Conservation (phyloP, 2,329 filamentous ascomycete genomes). For the Achaetomium macrosporum region DNA sequence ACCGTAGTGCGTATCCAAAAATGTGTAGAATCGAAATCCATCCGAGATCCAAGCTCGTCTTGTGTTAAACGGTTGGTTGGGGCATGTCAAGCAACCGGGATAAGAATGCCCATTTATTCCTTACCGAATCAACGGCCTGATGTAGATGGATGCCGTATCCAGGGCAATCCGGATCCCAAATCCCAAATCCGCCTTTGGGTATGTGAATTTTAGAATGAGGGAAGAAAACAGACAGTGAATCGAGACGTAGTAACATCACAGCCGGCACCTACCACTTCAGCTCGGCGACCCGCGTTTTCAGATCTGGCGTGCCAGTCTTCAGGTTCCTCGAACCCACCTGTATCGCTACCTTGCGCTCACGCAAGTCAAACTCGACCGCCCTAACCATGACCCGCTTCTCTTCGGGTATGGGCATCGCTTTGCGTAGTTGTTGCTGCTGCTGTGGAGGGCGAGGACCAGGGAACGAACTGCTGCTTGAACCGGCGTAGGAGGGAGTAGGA, state of each 20-base stretch:
- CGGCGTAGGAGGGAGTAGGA: neutral
- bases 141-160: neutral
- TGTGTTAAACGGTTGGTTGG: neutral
- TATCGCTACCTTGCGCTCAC: conserved; percentile 43
- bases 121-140: neutral
- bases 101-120: neutral
- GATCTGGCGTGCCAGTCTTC: conserved; percentile 41
- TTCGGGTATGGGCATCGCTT: conserved; percentile 46
- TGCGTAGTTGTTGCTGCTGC: conserved; percentile 18
- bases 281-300: conserved; percentile 40
- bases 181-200: neutral
- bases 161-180: neutral
- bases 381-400: conserved; percentile 52
- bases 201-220: neutral
- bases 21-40: neutral
- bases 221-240: neutral
- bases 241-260: neutral
- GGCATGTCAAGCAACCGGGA: neutral
- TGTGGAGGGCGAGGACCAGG: neutral
- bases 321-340: conserved; percentile 50
- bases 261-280: conserved; percentile 37
- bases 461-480: neutral
- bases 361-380: conserved; percentile 51
- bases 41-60: conserved; percentile 6
- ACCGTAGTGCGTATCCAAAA: neutral